These are phyloP conservation scores for Amphichorda felina DNA, from an alignment of 2,329 filamentous ascomycete species.

Conservation along the genomic window DNA sequence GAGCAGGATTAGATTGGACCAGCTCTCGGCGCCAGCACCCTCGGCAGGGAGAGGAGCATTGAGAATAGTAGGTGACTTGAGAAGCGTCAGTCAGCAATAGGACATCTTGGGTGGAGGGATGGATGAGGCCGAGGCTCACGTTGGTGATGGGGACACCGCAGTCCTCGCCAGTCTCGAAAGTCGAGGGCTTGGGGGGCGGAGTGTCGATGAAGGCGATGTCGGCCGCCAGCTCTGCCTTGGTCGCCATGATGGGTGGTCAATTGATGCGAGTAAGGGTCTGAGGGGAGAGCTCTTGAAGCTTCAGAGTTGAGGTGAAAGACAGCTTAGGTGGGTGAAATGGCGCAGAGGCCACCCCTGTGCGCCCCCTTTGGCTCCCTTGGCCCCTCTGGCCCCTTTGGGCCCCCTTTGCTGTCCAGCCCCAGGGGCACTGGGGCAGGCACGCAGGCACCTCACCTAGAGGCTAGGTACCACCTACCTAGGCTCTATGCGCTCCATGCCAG, in stretches of 20 bases:
- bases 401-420: no score
- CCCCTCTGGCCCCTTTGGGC: no score
- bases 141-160: constrained; percentile 28
- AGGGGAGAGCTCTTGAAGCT: no score
- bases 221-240: constrained; percentile 10
- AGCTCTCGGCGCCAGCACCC: constrained; percentile 69
- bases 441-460: no score
- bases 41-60: constrained; percentile 92
- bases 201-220: constrained; percentile 31
- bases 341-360: no score
- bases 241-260: not conserved
- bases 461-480: no score
- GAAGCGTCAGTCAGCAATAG: not conserved
- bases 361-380: no score
- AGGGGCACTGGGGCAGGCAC: no score
- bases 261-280: no score
- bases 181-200: constrained; percentile 30
- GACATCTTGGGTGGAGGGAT: not conserved
- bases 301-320: no score
- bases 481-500: no score
- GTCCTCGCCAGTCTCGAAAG: constrained; percentile 55
- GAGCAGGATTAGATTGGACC: constrained; percentile 73
- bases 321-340: no score
- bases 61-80: constrained; percentile 57
- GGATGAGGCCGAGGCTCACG: constrained; percentile 18